phyloP scores from a whole-genome alignment of 768 basidiomycete species.

The Pleurotus giganteus region DNA sequence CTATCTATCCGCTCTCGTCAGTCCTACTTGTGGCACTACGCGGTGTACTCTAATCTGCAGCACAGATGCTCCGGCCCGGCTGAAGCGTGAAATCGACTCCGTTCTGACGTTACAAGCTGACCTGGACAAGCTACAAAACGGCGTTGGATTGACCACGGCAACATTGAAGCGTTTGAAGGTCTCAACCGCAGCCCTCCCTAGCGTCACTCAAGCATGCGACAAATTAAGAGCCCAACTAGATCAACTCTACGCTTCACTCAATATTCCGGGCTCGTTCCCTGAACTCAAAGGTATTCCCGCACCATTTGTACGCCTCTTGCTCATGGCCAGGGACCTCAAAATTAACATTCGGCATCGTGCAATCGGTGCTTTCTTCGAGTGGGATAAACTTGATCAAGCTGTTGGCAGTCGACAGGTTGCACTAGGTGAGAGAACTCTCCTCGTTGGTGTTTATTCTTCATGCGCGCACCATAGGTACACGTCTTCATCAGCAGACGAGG shows the following conservation, averaged over 20 bases:
- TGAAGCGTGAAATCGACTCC: constrained; percentile 31
- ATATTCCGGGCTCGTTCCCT: constrained; percentile 29
- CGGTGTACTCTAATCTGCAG: not conserved
- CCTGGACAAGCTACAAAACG: constrained; percentile 20
- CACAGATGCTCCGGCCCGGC: constrained; percentile 25
- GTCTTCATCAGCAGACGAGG: constrained; percentile 29
- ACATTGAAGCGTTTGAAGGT: constrained; percentile 1
- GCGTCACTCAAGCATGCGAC: constrained; percentile 20
- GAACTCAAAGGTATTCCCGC: constrained; percentile 28
- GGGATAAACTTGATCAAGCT: constrained; percentile 34
- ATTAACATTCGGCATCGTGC: constrained; percentile 33
- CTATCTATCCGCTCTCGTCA: constrained; percentile 24
- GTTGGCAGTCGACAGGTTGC: constrained; percentile 25
- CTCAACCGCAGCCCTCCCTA: constrained; percentile 14
- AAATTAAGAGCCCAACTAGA: constrained; percentile 24
- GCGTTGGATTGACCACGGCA: constrained; percentile 16
- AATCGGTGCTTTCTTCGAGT: constrained; percentile 33
- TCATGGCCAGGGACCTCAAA: no score
- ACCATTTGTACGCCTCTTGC: no score
- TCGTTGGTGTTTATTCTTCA: not conserved
- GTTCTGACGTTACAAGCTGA: constrained; percentile 28
- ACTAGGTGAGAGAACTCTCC: constrained; percentile 23
- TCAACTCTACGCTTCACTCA: constrained; percentile 30
- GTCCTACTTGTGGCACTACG: constrained; percentile 12
- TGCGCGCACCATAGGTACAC: constrained; percentile 21